phyloP scores from a whole-genome alignment of 1,284 basidiomycete species.

The Mycosarcoma maydis region DNA sequence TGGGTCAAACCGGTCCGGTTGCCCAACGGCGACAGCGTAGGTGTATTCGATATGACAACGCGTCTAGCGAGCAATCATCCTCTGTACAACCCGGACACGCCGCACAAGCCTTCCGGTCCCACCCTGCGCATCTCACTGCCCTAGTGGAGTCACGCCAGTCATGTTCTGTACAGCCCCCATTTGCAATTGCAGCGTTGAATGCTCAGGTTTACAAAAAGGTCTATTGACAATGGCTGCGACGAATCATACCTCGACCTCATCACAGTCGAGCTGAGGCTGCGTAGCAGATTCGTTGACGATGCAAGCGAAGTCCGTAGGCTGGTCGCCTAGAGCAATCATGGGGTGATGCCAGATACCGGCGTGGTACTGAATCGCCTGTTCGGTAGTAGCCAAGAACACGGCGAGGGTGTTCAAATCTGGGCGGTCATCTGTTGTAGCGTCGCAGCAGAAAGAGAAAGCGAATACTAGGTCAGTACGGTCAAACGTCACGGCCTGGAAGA shows the following conservation, averaged over 20 bases:
- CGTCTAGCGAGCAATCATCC: conserved; percentile 17
- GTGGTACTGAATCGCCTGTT: conserved; percentile 60
- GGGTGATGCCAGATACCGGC: conserved; percentile 63
- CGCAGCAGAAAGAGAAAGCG: neutral
- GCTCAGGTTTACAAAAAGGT: neutral
- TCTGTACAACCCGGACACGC: neutral
- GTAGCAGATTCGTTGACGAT: conserved; percentile 54
- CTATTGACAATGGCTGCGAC: too few relatives aligned
- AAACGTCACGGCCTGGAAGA: neutral
- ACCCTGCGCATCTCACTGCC: conserved; percentile 17
- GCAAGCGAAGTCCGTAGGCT: conserved; percentile 60
- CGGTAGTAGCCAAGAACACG: conserved; percentile 49
- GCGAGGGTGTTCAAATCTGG: conserved; percentile 56
- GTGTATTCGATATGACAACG: conserved; percentile 9
- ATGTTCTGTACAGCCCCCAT: too few relatives aligned
- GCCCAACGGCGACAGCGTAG: neutral
- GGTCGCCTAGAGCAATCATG: conserved; percentile 52
- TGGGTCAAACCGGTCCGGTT: conserved; percentile 3
- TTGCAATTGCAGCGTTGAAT: neutral
- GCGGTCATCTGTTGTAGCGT: conserved; percentile 44
- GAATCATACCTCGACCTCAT: conserved; percentile 35
- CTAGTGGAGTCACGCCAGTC: too few relatives aligned
- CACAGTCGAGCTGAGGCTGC: conserved; percentile 52
- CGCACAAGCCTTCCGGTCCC: conserved; percentile 5
- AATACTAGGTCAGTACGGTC: neutral